Evolutionary conservation across 1,284 basidiomycete species (phyloP), one percentile per base, ranked within the genome.

Genomic region (Rhodotorula sp.): DNA sequence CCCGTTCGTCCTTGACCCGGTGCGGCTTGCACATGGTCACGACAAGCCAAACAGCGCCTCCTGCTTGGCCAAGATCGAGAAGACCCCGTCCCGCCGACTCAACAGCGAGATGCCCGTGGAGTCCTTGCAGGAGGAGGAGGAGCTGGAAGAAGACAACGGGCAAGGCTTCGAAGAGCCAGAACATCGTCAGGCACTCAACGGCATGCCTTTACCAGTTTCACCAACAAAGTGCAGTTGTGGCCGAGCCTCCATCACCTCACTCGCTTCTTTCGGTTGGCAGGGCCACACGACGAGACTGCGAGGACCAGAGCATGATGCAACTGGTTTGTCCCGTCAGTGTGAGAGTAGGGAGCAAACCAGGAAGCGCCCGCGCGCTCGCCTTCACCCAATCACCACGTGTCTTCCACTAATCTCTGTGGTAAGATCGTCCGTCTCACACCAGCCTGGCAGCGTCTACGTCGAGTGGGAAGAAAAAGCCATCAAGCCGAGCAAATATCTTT

Each of bases 71-170:
- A 3, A 44, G 22, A 74, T 77, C 63, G 78, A 78, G 39, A 66
- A 67, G 11, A 72, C 72, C 19, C 73, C 56, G 58, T 44, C 39
- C 11, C 11, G 39, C 13, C 39, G 39, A 44, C 39, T 10, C 3
- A 15, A 44, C 19, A 17, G 39, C 39, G 39, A 17, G 39, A 44
- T 44, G 81, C 69, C 80, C 39, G 88, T 88, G 86, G 87, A 86
- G 76, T 84, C 86, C 11, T 80, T 89, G n/a, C 84, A 81, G 66
- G 91, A 91, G 74, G 89, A 90, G 66, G 88, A 91, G n/a, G 89
- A 89, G 68, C 86, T 86, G 60, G 81, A 81, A 59, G 53, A 44
- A 4, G 49, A 64, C 47, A 62, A 53, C n/a, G n/a, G 22, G 27
- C 15, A 15, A 13, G 36, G 34, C 34, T 27, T 22, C 34, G n/a